Evolutionary conservation across 2,329 filamentous ascomycete genomes (phyloP), one percentile per base, ranked within the genome.

Genomic region (Phyllachora maydis): DNA sequence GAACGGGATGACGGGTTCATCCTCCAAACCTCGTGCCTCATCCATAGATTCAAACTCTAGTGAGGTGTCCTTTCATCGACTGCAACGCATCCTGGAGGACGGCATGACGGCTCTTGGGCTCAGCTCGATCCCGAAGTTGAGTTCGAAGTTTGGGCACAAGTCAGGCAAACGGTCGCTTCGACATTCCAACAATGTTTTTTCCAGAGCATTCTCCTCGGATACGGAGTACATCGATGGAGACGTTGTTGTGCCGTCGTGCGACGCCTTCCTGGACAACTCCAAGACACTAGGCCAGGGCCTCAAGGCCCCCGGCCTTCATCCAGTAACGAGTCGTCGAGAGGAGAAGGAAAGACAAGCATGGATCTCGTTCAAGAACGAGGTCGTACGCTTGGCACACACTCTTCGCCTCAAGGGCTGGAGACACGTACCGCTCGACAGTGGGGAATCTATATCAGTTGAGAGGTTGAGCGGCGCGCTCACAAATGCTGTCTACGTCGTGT

Each of bases 401-500:
- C 54, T 98, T 24, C 69, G 70, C 25, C 60, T 95, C 16, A 92
- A 91, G 43, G 81, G 85, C 7, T 98, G 88, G 88, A 68, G 83
- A 25, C 70, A 70, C 29, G 68, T 98, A 1, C 65, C 79, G 0
- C 50, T 85, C 24, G 74, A 78, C 8, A 6, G 57, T 31, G 76
- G 74, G 32, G 64, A 67, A 23, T 56, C 55, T 18, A 70, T 88
- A 31, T 59, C 60, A 2, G 73, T 88, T 5, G 63, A 77, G 45
- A 64, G 78, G 23, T 55, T 90, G 14, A 93, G 85, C 43, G 88
- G 88, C 30, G 88, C 88, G 6, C 51, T 98, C 34, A 98, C 88
- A 11, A 98, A 98, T 42, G 82, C 85, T 8, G 83, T 98, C 17
- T 98, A 95, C 41, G 82, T 92, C 23, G 82, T 95, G 12, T 75